Percentiles rank a stretch among this genome's conserved stretches.
phyloP scores from a whole-genome alignment of 345 rosid species.

The Salix caprea region DNA sequence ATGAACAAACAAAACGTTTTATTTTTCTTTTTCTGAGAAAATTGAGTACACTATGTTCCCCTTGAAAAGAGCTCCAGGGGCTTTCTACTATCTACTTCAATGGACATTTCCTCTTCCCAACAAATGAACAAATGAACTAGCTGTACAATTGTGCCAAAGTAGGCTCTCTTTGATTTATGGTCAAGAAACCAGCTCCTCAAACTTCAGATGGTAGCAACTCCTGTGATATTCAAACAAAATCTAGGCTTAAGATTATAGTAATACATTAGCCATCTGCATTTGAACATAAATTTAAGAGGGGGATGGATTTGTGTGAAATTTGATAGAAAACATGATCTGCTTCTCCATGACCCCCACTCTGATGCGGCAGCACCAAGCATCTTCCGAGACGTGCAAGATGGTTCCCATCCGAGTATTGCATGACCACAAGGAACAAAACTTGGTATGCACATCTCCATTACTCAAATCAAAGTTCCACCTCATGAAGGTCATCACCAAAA shows the following conservation, averaged over 20 bases:
- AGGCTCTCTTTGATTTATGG: conserved; percentile 22
- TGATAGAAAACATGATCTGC: conserved; percentile 6
- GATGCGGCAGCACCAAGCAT: conserved; percentile 13
- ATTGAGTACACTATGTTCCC: conserved; percentile 23
- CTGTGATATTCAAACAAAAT: conserved; percentile 7
- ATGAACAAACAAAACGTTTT: conserved; percentile 2
- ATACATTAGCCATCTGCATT: conserved; percentile 19
- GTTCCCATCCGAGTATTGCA: conserved; percentile 22
- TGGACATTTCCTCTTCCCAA: conserved; percentile 33
- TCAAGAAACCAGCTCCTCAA: conserved; percentile 30
- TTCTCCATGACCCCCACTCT: conserved; percentile 3
- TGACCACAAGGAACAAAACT: conserved; percentile 40
- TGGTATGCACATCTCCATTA: conserved; percentile 47
- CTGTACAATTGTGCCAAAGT: conserved; percentile 44
- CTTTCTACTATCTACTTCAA: conserved; percentile 22
- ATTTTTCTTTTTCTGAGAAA: conserved; percentile 1
- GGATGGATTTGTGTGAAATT: background rate
- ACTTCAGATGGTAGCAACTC: conserved; percentile 23
- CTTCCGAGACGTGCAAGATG: conserved; percentile 14
- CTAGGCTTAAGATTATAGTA: conserved; percentile 3
- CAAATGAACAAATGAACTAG: conserved; percentile 54
- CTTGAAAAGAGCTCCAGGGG: conserved; percentile 7
- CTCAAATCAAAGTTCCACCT: conserved; percentile 71
- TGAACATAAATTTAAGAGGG: conserved; percentile 5
- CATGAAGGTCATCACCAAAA: conserved; percentile 79